Evolutionary conservation across 2,329 filamentous ascomycete genomes (phyloP).

Genomic region (Colletotrichum noveboracense): DNA sequence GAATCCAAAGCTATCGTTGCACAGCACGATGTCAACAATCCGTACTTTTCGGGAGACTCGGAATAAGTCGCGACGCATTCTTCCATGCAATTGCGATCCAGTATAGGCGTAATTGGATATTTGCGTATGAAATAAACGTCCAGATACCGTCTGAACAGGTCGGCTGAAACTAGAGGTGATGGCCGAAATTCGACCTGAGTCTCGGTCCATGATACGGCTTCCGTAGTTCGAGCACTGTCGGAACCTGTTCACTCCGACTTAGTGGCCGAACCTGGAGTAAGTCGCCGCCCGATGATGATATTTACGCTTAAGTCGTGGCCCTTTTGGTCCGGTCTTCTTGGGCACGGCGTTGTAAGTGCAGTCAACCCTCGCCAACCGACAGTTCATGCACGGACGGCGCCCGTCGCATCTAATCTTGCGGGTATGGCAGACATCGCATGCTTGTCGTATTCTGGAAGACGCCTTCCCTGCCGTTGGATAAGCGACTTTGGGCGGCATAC

Average conservation of each 20-base stretch:
- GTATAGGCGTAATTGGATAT: constrained; percentile 36
- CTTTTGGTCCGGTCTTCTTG: constrained; percentile 35
- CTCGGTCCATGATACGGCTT: background rate
- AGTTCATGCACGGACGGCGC: constrained; percentile 30
- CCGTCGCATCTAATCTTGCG: constrained; percentile 35
- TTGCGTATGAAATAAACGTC: constrained; percentile 38
- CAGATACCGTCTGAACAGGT: constrained; percentile 28
- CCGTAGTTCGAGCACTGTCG: background rate
- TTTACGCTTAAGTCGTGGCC: constrained; percentile 13
- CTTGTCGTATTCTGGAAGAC: constrained; percentile 28
- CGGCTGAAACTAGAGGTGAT: background rate
- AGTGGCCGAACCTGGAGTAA: background rate
- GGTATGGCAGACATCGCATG: constrained; percentile 34
- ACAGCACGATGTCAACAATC: constrained; percentile 31
- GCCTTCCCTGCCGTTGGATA: background rate
- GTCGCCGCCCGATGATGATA: background rate
- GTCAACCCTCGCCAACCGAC: constrained; percentile 7
- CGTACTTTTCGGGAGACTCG: constrained; percentile 27
- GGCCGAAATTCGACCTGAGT: background rate
- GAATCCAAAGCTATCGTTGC: constrained; percentile 32
- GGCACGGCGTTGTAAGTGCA: constrained; percentile 35
- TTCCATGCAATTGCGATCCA: constrained; percentile 27
- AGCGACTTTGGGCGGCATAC: background rate
- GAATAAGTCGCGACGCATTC: constrained; percentile 16
- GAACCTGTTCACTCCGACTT: background rate